Evolutionary conservation across 2,329 filamentous ascomycete genomes (phyloP), one percentile per base, ranked within the genome.

Genomic region (Pyrenophora seminiperda): DNA sequence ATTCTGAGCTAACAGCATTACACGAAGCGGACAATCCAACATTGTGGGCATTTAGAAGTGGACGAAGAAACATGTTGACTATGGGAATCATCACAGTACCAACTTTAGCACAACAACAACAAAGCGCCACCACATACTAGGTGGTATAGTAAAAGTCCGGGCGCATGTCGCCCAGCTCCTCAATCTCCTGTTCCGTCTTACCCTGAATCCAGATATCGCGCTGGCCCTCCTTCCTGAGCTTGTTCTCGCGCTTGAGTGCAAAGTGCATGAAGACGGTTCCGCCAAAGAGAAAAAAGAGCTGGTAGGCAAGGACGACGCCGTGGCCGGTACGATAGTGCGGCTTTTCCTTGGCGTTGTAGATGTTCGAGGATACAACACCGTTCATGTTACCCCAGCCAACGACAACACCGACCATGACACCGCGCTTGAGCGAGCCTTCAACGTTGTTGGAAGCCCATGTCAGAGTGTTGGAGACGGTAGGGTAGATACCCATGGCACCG

Each of bases 331-430:
- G 81, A 76, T 85, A 96, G 18, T 81, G 80, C 1, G 87, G 90
- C 54, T 59, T 83, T 67, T 84, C 77, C 57, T 81, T 76, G 66
- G 68, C 62, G 10, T 76, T 76, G 66, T 90, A 96, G 63, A 96
- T 90, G 73, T 96, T 96, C 63, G 83, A 87, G 60, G 82, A 86
- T 14, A 96, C 88, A 37, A 96, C 83, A 46, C 92, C 92, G 72
- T 95, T 96, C 52, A 97, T 78, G 70, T 97, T 96, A 40, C 92
- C 92, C 89, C 90, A 96, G 30, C 75, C 91, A 53, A 97, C 94
- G 48, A 96, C 88, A 50, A 96, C 85, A 2, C 92, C 92, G 2
- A 97, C 76, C 1, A 90, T 90, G 34, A 96, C 87, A 43, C 91
- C 92, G 32, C 92, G 85, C 78, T 96, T 96, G 75, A 96, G 95